Conservation (phyloP, 345 rosid genomes). For the Brassica nigra region DNA sequence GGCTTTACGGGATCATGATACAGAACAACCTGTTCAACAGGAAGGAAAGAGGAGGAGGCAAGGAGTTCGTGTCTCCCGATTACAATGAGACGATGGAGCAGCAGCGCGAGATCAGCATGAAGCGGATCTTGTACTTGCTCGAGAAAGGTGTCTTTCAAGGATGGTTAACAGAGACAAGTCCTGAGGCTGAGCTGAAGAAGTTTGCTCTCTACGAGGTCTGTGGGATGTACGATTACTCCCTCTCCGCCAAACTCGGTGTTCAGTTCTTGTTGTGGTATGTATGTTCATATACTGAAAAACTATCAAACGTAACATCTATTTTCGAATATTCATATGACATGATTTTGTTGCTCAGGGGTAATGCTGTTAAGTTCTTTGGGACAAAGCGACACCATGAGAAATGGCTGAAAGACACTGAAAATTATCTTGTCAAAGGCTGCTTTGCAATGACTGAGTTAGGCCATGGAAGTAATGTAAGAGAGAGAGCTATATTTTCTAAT, state of each 20-base stretch:
- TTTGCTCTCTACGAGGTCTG: slow-evolving; percentile 62
- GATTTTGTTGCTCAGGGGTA: slow-evolving; percentile 57
- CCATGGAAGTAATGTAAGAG: slow-evolving; percentile 93
- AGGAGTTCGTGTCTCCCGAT: slow-evolving; percentile 66
- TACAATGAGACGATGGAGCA: slow-evolving; percentile 91
- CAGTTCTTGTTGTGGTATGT: slow-evolving; percentile 78
- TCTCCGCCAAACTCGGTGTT: slow-evolving; percentile 70
- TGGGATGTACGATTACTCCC: slow-evolving; percentile 68
- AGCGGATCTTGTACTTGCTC: slow-evolving; percentile 53
- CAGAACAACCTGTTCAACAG: slow-evolving; percentile 74
- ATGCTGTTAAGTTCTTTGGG: slow-evolving; percentile 79
- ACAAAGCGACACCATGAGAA: slow-evolving; percentile 85
- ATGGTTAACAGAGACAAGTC: slow-evolving; percentile 66
- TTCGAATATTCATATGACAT: no score
- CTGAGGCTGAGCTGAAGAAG: slow-evolving; percentile 64
- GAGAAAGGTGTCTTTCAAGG: slow-evolving; percentile 71
- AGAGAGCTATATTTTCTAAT: not conserved
- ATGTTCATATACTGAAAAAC: no score
- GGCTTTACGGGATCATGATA: slow-evolving; percentile 67
- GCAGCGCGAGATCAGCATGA: slow-evolving; percentile 84
- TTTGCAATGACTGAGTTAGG: slow-evolving; percentile 97
- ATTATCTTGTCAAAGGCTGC: slow-evolving; percentile 73
- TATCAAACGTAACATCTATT: no score
- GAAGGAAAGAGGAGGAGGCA: slow-evolving; percentile 55
- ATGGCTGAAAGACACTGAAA: slow-evolving; percentile 79